Evolutionary conservation across 1,284 basidiomycete genomes (phyloP).

Genomic region (Leccinum solheimii): DNA sequence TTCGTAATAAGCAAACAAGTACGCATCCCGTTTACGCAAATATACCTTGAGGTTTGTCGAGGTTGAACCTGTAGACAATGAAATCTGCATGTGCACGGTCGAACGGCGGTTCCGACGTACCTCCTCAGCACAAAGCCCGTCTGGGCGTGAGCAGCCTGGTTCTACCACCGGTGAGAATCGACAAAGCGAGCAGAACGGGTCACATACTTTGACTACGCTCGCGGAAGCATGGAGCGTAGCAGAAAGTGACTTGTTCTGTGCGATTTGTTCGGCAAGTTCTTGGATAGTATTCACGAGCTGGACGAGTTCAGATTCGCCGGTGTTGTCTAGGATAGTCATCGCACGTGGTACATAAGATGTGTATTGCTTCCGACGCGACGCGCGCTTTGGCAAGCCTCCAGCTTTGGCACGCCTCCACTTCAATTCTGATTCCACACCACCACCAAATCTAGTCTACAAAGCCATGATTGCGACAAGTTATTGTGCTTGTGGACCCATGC

Average conservation of each 20-base stretch:
- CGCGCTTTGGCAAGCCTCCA: not conserved
- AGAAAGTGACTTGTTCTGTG: conserved; percentile 69
- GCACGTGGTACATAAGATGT: conserved; percentile 2
- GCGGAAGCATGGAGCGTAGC: conserved; percentile 62
- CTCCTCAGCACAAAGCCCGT: conserved; percentile 92
- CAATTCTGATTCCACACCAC: not conserved
- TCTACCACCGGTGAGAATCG: conserved; percentile 38
- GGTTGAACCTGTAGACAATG: conserved; percentile 64
- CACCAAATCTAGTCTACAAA: not conserved
- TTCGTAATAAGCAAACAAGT: not conserved
- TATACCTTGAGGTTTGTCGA: conserved; percentile 85
- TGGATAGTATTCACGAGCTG: conserved; percentile 75
- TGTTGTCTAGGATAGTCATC: conserved; percentile 46
- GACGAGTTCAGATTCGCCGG: conserved; percentile 49
- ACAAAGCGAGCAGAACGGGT: not conserved
- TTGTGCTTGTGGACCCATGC: conserved; percentile 21
- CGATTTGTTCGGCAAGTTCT: conserved; percentile 83
- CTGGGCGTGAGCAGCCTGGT: conserved; percentile 66
- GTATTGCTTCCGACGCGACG: not conserved
- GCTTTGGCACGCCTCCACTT: not conserved
- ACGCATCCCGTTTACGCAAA: not conserved
- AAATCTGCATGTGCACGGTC: not conserved
- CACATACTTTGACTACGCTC: conserved; percentile 75
- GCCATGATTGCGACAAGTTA: conserved; percentile 2
- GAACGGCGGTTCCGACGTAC: conserved; percentile 37